phyloP scores from a whole-genome alignment of 371 early-diverging fungal genomes.

The Mucor saturninus region DNA sequence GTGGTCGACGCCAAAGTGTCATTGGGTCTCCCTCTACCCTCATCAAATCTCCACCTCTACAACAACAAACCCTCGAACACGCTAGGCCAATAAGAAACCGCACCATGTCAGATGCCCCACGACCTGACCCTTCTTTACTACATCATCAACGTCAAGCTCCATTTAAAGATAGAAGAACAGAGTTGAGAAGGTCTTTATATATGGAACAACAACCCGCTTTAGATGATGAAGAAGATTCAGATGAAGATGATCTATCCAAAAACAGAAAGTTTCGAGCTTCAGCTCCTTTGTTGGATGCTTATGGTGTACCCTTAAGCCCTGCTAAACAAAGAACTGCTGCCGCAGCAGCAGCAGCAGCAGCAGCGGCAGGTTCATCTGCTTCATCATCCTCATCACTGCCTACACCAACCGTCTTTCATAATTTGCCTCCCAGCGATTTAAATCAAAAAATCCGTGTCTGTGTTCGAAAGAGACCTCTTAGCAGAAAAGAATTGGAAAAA shows the following conservation, averaged over 20 bases:
- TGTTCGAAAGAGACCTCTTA: slow-evolving; percentile 94
- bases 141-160: slow-evolving; percentile 1
- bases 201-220: slow-evolving; percentile 12
- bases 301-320: slow-evolving; percentile 41
- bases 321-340: slow-evolving; percentile 3
- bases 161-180: slow-evolving; percentile 17
- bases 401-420: not conserved
- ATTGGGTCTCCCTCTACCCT: slow-evolving; percentile 15
- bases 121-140: slow-evolving; percentile 14
- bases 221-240: slow-evolving; percentile 19
- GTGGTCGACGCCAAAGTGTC: slow-evolving; percentile 25
- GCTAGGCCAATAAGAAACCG: slow-evolving; percentile 27
- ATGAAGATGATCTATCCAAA: slow-evolving; percentile 44
- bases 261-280: slow-evolving; percentile 32
- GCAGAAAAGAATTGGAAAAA: slow-evolving; percentile 77
- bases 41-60: slow-evolving; percentile 14
- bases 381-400: slow-evolving; percentile 5
- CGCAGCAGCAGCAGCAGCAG: slow-evolving; percentile 12
- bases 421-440: slow-evolving; percentile 50
- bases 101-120: slow-evolving; percentile 50
- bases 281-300: slow-evolving; percentile 49
- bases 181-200: slow-evolving; percentile 22
- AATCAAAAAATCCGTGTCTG: slow-evolving; percentile 92
- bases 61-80: slow-evolving; percentile 13
- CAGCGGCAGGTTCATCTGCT: no score